Percentiles rank a stretch among this genome's conserved stretches.
Evolutionary conservation across 78 protist genomes (phyloP).

Genomic region (Fonticula alba): DNA sequence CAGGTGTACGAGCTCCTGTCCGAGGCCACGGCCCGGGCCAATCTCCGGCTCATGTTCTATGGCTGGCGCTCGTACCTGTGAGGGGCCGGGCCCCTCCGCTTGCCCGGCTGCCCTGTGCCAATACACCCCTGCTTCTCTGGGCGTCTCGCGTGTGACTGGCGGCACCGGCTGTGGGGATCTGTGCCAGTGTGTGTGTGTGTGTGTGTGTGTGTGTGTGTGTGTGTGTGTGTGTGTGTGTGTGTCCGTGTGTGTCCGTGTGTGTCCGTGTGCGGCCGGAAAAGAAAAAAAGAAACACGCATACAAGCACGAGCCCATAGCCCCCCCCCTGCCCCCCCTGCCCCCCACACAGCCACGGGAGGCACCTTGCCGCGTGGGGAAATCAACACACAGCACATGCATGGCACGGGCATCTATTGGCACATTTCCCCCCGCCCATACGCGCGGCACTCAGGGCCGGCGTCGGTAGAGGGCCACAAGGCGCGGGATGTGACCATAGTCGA

Average conservation of each 20-base stretch:
- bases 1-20: too few species aligned
- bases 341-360: not conserved
- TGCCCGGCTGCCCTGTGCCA: too few species aligned
- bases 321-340: not conserved
- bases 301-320: not conserved
- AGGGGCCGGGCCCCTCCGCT: too few species aligned
- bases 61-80: too few species aligned
- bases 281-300: too few species aligned
- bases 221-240: not conserved
- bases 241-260: not conserved
- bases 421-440: not conserved
- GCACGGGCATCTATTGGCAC: not conserved
- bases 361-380: not conserved
- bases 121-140: too few species aligned
- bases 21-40: too few species aligned
- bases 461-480: too few species aligned
- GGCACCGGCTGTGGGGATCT: not conserved
- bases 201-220: constrained; percentile 1
- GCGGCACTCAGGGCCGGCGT: too few species aligned
- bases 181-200: not conserved
- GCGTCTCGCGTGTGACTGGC: too few species aligned
- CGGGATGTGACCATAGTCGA: too few species aligned
- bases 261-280: not conserved
- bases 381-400: not conserved
- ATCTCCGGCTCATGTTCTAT: too few species aligned